Evolutionary conservation across 2,329 filamentous ascomycete species (phyloP).

Genomic region (Conoideocrella luteorostrata): DNA sequence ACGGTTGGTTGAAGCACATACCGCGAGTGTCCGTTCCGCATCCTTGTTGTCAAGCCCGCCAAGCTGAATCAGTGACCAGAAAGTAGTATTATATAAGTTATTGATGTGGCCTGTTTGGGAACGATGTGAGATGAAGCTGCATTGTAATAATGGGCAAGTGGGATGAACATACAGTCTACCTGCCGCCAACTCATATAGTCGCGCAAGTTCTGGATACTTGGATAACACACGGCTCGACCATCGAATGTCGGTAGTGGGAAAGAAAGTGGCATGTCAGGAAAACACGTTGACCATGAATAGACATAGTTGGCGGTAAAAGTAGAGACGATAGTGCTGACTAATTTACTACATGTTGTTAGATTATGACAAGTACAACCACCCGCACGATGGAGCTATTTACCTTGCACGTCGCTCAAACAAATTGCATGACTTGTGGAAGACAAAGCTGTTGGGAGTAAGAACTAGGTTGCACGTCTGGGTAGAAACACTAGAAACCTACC

Average conservation of each 20-base stretch:
- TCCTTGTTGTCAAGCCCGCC: constrained; percentile 70
- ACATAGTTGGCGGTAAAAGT: constrained; percentile 92
- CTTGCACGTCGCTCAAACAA: constrained; percentile 82
- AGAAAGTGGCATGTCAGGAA: constrained; percentile 63
- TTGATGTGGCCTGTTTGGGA: constrained; percentile 77
- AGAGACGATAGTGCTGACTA: constrained; percentile 84
- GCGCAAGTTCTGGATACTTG: constrained; percentile 70
- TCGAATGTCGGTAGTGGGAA: constrained; percentile 84
- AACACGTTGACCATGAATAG: constrained; percentile 69
- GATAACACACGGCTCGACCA: constrained; percentile 85
- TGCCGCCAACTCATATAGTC: constrained; percentile 98
- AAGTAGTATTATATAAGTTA: constrained; percentile 96
- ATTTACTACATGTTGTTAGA: constrained; percentile 53
- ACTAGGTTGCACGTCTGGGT: not conserved
- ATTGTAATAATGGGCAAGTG: not conserved
- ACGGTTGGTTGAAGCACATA: constrained; percentile 22
- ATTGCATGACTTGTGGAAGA: constrained; percentile 74
- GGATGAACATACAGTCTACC: constrained; percentile 67
- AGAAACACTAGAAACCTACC: constrained; percentile 35
- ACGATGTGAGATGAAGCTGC: constrained; percentile 19
- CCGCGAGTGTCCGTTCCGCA: constrained; percentile 74
- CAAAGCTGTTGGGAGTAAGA: constrained; percentile 57
- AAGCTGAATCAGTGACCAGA: constrained; percentile 79
- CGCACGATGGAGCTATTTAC: constrained; percentile 35
- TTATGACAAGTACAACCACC: not conserved